A percentile compares a stretch with the other conserved stretches of the same genome.
Conservation (phyloP, 345 rosid genomes). For the Eucalyptus cladocalyx region DNA sequence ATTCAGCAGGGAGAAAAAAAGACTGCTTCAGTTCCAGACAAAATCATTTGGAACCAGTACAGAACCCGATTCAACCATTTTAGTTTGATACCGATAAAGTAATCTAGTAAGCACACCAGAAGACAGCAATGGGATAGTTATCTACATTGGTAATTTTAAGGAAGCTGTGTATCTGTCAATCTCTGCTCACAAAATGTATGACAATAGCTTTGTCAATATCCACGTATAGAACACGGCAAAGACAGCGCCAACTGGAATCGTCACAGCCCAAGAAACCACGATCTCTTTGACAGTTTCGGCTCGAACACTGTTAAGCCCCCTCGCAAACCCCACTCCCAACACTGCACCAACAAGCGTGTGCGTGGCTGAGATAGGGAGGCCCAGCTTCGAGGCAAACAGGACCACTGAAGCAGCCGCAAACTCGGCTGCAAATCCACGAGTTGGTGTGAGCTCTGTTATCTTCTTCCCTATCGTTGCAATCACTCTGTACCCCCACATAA, state of each 20-base stretch:
- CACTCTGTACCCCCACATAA: conserved; percentile 88
- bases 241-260: conserved; percentile 73
- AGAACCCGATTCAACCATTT: neutral
- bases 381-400: conserved; percentile 73
- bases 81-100: neutral
- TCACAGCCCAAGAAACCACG: conserved; percentile 80
- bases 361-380: conserved; percentile 83
- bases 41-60: neutral
- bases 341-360: conserved; percentile 98
- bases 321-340: conserved; percentile 91
- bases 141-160: neutral
- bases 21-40: neutral
- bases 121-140: neutral
- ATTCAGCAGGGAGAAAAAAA: neutral
- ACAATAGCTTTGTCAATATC: conserved; percentile 67
- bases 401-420: conserved; percentile 92
- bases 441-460: conserved; percentile 87
- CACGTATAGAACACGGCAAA: conserved; percentile 73
- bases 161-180: neutral
- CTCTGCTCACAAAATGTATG: conserved; percentile 32
- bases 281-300: conserved; percentile 83
- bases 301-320: conserved; percentile 80
- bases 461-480: conserved; percentile 92
- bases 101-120: neutral
- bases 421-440: conserved; percentile 92